Evolutionary conservation across 164 flowering plant species (phyloP).

Genomic region (Chimonanthus praecox): DNA sequence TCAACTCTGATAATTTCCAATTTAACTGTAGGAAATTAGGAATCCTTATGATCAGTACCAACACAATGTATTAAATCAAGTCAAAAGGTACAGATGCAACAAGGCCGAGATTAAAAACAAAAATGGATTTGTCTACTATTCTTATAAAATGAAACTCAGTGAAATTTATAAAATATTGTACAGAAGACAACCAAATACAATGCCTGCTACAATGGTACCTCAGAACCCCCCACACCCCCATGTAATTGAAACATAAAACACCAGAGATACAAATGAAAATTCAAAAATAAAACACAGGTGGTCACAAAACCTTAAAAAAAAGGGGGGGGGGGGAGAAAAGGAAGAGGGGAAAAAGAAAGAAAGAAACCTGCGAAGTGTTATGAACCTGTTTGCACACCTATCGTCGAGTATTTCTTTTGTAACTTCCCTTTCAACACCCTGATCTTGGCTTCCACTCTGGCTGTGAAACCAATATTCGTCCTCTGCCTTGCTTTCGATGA

Average conservation of each 20-base stretch:
- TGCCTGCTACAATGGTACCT: slow-evolving; percentile 14
- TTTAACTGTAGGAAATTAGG: too few relatives aligned
- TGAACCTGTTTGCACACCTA: slow-evolving; percentile 18
- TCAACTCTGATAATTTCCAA: too few relatives aligned
- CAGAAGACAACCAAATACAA: slow-evolving; percentile 28
- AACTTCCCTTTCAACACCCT: slow-evolving; percentile 65
- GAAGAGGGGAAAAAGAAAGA: background rate
- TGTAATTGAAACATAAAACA: background rate
- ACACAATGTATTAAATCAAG: too few relatives aligned
- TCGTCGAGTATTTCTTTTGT: slow-evolving; percentile 47
- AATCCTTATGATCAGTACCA: too few relatives aligned
- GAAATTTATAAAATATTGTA: slow-evolving; percentile 27
- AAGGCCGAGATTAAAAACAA: background rate
- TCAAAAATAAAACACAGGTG: background rate
- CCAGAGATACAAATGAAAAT: too few relatives aligned
- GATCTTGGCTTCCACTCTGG: slow-evolving; percentile 92
- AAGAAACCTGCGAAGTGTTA: slow-evolving; percentile 6
- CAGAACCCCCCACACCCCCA: slow-evolving; percentile 14
- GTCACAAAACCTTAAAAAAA: slow-evolving; percentile 3
- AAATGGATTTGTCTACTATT: slow-evolving; percentile 7
- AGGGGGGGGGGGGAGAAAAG: background rate
- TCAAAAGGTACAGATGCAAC: too few relatives aligned
- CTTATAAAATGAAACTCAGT: slow-evolving; percentile 22
- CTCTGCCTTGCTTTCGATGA: slow-evolving; percentile 76
- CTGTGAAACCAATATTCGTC: slow-evolving; percentile 95